Evolutionary conservation across 2,329 filamentous ascomycete genomes (phyloP).

Genomic region (Cladosporium sp.): DNA sequence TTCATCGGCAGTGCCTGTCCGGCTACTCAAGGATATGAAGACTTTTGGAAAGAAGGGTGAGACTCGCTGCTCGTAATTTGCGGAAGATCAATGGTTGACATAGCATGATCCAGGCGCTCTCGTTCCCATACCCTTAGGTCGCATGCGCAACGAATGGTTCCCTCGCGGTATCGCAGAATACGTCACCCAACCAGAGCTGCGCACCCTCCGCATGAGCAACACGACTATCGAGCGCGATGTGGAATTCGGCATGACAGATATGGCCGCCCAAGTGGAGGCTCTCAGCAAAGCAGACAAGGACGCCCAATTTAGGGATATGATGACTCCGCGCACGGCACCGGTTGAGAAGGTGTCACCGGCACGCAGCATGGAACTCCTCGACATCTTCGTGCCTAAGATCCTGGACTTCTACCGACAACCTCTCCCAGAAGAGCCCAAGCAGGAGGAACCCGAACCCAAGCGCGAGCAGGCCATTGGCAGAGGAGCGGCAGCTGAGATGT

Average conservation of each 20-base stretch:
- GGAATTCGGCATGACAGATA: constrained; percentile 33
- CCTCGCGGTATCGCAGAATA: constrained; percentile 51
- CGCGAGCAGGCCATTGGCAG: constrained; percentile 10
- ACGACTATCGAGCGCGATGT: constrained; percentile 44
- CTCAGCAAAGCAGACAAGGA: constrained; percentile 3
- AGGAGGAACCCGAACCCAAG: constrained; percentile 5
- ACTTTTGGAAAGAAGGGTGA: constrained; percentile 48
- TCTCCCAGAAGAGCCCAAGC: constrained; percentile 29
- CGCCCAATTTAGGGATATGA: too few species aligned
- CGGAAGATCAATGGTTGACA: constrained; percentile 11
- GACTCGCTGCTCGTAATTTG: not conserved
- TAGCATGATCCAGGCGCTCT: constrained; percentile 45
- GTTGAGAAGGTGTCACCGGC: constrained; percentile 35
- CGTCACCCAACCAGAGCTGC: constrained; percentile 42
- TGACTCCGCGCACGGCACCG: too few species aligned
- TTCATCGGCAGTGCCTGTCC: constrained; percentile 41
- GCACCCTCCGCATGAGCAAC: constrained; percentile 42
- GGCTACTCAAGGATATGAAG: constrained; percentile 49
- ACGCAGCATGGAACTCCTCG: constrained; percentile 45
- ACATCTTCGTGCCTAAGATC: constrained; percentile 41
- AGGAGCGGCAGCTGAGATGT: constrained; percentile 27
- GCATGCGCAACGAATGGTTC: constrained; percentile 55
- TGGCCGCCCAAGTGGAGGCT: not conserved
- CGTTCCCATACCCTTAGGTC: constrained; percentile 47
- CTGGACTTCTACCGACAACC: constrained; percentile 47